Evolutionary conservation across 495 filamentous ascomycete genomes (phyloP), one percentile per base, ranked within the genome.

Genomic region (Chaetomium tenue): DNA sequence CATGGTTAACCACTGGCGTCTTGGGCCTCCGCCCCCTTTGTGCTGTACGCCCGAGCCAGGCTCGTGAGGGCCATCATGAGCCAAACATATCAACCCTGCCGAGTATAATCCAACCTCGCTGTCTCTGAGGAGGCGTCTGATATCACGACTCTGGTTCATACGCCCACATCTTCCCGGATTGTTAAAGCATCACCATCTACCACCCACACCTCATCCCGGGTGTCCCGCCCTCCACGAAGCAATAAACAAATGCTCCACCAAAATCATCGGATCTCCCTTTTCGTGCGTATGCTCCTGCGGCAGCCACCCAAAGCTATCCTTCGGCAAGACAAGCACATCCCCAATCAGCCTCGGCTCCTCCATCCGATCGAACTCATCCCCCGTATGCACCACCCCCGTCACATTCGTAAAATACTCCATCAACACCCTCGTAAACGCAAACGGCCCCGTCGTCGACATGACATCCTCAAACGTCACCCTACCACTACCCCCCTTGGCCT

Each of bases 241-340:
- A 47, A 47, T 47, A 20, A 47, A 47, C 44, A 47, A 20, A 47
- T 47, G 44, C 44, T 47, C 44, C 16, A 47, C 44, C 44, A 47
- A 20, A 47, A 47, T 47, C 16, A 20, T 47, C 16, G 44, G 44
- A n/a, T 47, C n/a, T 4, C 44, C 44, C 44, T 47, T 47, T 7
- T 18, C 16, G 44, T 20, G 44, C 44, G 44, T 47, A 20, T 47
- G 44, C 44, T 47, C 44, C 44, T 47, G 44, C 44, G 44, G 44
- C 7, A 47, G 44, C 44, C 44, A 47, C 16, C 44, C 44, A 47
- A 47, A 47, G 44, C 44, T 47, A 12, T 47, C 44, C 44, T 47
- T 47, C 16, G 44, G 44, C 15, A 47, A n/a, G 5, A 47, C 44
- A 0, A 47, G n/a, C 44, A 47, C 44, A 20, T 47, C 44, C n/a